Evolutionary conservation across 2,329 filamentous ascomycete species (phyloP).

Genomic region (Amylocarpus encephaloides): DNA sequence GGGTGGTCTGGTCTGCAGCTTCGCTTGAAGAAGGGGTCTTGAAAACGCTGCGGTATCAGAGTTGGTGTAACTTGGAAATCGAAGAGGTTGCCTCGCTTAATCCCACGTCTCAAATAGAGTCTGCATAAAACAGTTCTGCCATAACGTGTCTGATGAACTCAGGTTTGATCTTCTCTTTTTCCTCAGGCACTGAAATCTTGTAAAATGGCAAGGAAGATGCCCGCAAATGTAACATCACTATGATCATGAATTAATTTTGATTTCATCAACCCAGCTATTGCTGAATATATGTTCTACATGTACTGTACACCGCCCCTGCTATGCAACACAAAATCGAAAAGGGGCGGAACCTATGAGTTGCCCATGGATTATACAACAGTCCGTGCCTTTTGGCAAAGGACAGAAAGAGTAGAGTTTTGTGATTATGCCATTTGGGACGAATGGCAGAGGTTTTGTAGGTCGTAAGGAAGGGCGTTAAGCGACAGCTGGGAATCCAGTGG

Average conservation of each 20-base stretch:
- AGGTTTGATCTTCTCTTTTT: too few species aligned
- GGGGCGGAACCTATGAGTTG: constrained; percentile 16
- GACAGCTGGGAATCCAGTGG: constrained; percentile 28
- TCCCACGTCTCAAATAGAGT: too few species aligned
- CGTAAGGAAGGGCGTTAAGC: constrained; percentile 18
- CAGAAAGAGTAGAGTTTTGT: constrained; percentile 29
- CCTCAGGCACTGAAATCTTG: too few species aligned
- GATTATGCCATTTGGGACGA: constrained; percentile 17
- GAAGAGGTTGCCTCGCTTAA: too few species aligned
- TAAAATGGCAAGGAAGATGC: too few species aligned
- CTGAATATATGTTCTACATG: constrained; percentile 15
- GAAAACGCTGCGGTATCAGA: too few species aligned
- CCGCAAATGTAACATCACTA: too few species aligned
- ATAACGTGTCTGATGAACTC: too few species aligned
- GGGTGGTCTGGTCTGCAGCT: background rate
- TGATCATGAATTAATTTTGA: background rate
- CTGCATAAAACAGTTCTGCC: too few species aligned
- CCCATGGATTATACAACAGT: constrained; percentile 24
- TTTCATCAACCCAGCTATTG: too few species aligned
- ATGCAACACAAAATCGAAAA: constrained; percentile 23
- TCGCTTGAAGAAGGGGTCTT: background rate
- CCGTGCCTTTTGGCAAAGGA: constrained; percentile 22
- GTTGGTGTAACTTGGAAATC: too few species aligned
- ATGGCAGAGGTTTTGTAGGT: constrained; percentile 13
- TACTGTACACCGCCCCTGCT: constrained; percentile 28